Percentiles rank a stretch among this genome's conserved stretches.
Evolutionary conservation across 495 filamentous ascomycete species (phyloP).

Genomic region (Penicillium longicatenatum): DNA sequence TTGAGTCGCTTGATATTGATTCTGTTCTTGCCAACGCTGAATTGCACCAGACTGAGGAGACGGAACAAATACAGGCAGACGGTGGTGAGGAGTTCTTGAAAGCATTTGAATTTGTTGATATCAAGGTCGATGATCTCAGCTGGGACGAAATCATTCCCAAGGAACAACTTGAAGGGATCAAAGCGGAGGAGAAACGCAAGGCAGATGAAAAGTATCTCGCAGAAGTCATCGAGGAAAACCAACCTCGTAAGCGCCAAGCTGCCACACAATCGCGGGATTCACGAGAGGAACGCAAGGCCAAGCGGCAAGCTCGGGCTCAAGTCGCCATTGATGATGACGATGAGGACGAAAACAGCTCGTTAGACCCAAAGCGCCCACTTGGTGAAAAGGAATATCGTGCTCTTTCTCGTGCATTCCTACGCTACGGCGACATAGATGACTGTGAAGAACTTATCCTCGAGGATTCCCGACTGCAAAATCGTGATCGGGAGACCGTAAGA

Average conservation of each 20-base stretch:
- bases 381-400: conserved; percentile 90
- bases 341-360: conserved; percentile 56
- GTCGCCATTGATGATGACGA: conserved; percentile 60
- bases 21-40: conserved; percentile 95
- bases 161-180: conserved; percentile 83
- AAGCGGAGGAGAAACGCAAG: conserved; percentile 82
- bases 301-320: conserved; percentile 84
- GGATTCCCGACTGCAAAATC: conserved; percentile 77
- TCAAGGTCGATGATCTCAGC: conserved; percentile 88
- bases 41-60: conserved; percentile 89
- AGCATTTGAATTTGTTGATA: conserved; percentile 83
- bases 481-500: conserved; percentile 76
- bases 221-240: conserved; percentile 80
- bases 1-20: conserved; percentile 98
- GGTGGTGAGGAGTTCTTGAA: conserved; percentile 92
- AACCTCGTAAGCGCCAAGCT: conserved; percentile 79
- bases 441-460: conserved; percentile 81
- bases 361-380: conserved; percentile 83
- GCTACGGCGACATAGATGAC: conserved; percentile 85
- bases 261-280: conserved; percentile 69
- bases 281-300: conserved; percentile 85
- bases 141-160: conserved; percentile 99
- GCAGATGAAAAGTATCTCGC: conserved; percentile 81
- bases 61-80: conserved; percentile 87
- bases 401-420: conserved; percentile 80